Conservation (phyloP, 208 protist genomes). For the Wallacemonas rigidus region DNA sequence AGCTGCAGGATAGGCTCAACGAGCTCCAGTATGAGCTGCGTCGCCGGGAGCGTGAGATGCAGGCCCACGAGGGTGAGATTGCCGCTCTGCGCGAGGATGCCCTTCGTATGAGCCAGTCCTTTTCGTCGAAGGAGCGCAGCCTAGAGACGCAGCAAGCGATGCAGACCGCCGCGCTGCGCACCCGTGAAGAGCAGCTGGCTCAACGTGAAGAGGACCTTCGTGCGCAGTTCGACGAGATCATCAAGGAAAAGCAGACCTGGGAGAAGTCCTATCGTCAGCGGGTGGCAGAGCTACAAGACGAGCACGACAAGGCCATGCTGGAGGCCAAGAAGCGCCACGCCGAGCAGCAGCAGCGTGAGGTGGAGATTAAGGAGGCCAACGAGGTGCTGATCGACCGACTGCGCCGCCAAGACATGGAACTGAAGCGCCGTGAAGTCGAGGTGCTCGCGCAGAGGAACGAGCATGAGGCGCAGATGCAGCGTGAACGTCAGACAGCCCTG, state of each 20-base stretch:
- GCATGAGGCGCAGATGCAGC: conserved; percentile 38
- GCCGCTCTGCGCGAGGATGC: conserved; percentile 38
- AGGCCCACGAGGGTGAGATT: conserved; percentile 42
- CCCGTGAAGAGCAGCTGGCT: conserved; percentile 41
- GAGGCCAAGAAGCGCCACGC: conserved; percentile 15
- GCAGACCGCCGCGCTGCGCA: conserved; percentile 34
- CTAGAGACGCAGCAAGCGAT: conserved; percentile 35
- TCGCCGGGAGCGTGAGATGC: conserved; percentile 41
- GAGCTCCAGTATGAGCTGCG: conserved; percentile 46
- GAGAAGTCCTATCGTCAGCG: conserved; percentile 23
- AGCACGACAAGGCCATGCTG: conserved; percentile 20
- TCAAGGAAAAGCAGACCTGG: conserved; percentile 29
- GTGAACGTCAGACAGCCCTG: conserved; percentile 38
- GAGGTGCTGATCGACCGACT: conserved; percentile 31
- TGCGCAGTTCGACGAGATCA: conserved; percentile 27
- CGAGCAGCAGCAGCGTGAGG: conserved; percentile 21
- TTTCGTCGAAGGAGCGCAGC: conserved; percentile 30
- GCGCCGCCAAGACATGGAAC: conserved; percentile 40
- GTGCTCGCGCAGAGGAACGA: conserved; percentile 35
- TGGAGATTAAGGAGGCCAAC: conserved; percentile 20
- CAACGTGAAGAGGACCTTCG: conserved; percentile 44
- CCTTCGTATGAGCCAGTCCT: conserved; percentile 29
- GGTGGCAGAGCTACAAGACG: conserved; percentile 19
- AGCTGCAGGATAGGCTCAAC: conserved; percentile 47
- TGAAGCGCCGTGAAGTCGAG: conserved; percentile 45